Evolutionary conservation across 73 alveolate species (phyloP), one percentile per base, ranked within the genome.

Genomic region (Uronychia binucleata): DNA sequence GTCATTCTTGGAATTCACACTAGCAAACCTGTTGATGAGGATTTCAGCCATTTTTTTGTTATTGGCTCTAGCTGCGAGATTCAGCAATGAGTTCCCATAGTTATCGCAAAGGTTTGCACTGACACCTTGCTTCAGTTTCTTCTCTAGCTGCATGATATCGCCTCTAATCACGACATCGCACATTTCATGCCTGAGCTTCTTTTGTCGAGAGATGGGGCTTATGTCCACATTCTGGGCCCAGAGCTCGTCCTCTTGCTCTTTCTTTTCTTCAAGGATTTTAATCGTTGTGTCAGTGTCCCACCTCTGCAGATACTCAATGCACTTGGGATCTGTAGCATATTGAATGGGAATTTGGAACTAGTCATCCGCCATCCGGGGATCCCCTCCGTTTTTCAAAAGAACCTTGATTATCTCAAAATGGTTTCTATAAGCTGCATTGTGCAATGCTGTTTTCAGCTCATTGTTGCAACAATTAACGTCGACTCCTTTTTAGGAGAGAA

Each of bases 361-460:
- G 1, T 28, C 0, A 46, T 87, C 87, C 31, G 31, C 79, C 11
- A 30, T 34, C 28, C 28, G 57, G 14, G 93, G 86, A 75, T 87
- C 83, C 19, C 86, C 90, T 1, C 89, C 83, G 30, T 60, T 59
- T 33, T 81, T 80, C 13, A 87, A 83, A 28, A 87, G 90, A 0
- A 87, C 5, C 29, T 81, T 32, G 1, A 81, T 79, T 34, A 87
- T 82, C 28, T 86, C 31, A 0, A 30, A 75, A 33, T 86, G 88
- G 25, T 86, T 88, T 26, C 83, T 75, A 86, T 91, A 94, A 25
- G 94, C 98, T 58, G 98, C 96, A 79, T 94, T 88, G 87, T 94
- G 98, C 60, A 94, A 86, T 76, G 94, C 86, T 26, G 98, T 85
- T 77, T 93, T 86, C 32, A 90, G 86, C 74, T 86, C 93, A 25